These are phyloP conservation scores for Cyclotella distinguenda DNA, from an alignment of 108 stramenopile species.

Conservation along the genomic window DNA sequence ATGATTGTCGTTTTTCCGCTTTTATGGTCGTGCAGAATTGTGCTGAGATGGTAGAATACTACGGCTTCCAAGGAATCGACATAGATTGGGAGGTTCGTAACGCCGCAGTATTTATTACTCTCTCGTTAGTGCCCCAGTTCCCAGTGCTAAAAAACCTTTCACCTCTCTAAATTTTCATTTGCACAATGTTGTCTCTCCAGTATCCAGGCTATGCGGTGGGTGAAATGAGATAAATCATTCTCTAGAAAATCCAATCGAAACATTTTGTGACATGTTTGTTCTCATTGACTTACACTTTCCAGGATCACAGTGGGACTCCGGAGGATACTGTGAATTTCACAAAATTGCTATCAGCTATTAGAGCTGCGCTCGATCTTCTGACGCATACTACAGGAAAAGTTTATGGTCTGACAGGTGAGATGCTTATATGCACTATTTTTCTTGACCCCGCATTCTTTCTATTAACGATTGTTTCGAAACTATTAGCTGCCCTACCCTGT, in stretches of 20 bases:
- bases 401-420: conserved; percentile 35
- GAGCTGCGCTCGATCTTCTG: conserved; percentile 27
- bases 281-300: background rate
- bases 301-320: conserved; percentile 37
- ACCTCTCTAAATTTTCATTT: background rate
- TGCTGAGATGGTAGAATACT: conserved; percentile 32
- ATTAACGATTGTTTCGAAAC: too few species aligned
- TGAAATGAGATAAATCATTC: background rate
- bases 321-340: conserved; percentile 40
- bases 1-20: too few species aligned
- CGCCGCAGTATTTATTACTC: too few species aligned
- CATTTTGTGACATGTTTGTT: background rate
- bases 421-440: background rate
- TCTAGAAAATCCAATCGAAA: background rate
- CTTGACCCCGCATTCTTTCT: background rate
- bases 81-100: conserved; percentile 40
- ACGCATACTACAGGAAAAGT: conserved; percentile 16
- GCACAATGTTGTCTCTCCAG: background rate
- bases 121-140: too few species aligned
- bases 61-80: conserved; percentile 50
- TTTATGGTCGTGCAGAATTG: too few species aligned
- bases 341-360: conserved; percentile 20
- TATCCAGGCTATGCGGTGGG: conserved; percentile 36
- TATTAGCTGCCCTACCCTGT: conserved; percentile 37
- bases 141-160: too few species aligned